phyloP scores from a whole-genome alignment of 345 rosid species.

The Eucalyptus paniculata region DNA sequence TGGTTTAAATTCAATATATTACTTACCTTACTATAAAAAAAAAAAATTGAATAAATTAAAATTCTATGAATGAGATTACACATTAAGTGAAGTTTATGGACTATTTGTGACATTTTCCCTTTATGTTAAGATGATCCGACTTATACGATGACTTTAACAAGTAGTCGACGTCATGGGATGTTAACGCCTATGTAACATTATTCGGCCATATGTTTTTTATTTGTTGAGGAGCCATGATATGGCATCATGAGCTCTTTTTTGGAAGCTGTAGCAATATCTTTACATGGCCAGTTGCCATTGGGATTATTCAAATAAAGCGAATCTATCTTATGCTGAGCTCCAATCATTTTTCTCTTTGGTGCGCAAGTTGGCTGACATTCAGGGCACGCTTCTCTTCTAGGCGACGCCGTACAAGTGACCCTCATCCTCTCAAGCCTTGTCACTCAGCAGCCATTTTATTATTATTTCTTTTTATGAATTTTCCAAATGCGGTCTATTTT shows the following conservation, averaged over 20 bases:
- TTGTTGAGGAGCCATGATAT: neutral
- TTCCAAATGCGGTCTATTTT: neutral
- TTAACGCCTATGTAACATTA: neutral
- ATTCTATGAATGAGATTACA: fast-evolving
- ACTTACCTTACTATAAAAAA: no score
- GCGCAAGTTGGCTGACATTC: neutral
- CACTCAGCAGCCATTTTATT: neutral
- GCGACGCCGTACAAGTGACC: neutral
- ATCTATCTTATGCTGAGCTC: neutral
- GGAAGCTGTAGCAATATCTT: neutral
- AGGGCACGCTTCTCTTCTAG: neutral
- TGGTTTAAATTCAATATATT: no score
- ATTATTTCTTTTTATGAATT: no score
- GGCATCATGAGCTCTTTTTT: no score
- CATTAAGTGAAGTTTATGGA: no score
- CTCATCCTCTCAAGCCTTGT: neutral
- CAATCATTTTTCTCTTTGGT: neutral
- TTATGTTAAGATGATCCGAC: neutral
- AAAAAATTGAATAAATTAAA: no score
- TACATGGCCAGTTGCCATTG: neutral
- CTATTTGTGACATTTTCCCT: fast-evolving
- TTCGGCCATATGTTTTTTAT: neutral
- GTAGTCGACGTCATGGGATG: neutral
- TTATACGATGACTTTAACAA: neutral
- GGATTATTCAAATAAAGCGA: neutral